phyloP scores from a whole-genome alignment of 331 rosid species.

The Telfairia occidentalis region DNA sequence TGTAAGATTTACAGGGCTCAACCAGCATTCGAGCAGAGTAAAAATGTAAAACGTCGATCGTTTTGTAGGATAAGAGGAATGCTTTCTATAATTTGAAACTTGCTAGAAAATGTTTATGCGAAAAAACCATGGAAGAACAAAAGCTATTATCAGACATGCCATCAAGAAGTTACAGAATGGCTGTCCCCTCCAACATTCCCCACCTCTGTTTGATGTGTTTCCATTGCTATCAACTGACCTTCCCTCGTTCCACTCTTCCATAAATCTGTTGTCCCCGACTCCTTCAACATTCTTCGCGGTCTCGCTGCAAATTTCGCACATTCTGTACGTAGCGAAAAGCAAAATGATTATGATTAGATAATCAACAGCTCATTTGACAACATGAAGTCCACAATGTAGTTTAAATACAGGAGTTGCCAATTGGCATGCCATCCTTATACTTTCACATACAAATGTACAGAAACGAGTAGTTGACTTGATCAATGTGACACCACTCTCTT shows the following conservation, averaged over 20 bases:
- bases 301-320: slow-evolving; percentile 81
- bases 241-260: slow-evolving; percentile 84
- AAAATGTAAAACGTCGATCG: not conserved
- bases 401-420: not conserved
- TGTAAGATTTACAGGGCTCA: not conserved
- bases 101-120: slow-evolving; percentile 78
- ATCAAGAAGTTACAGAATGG: slow-evolving; percentile 95
- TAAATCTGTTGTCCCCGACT: slow-evolving; percentile 34
- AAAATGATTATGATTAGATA: not conserved
- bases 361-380: not conserved
- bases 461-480: not conserved
- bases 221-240: slow-evolving; percentile 22
- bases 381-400: not conserved
- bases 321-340: slow-evolving; percentile 24
- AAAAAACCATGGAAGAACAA: slow-evolving; percentile 93
- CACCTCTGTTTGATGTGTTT: slow-evolving; percentile 27
- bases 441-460: not conserved
- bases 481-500: not conserved
- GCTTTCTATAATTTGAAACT: not conserved
- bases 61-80: not conserved
- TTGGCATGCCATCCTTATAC: not conserved
- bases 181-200: slow-evolving; percentile 75
- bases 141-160: slow-evolving; percentile 91
- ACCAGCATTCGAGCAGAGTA: not conserved
- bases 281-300: slow-evolving; percentile 55